These are phyloP conservation scores for Plenodomus lindquistii DNA, from an alignment of 2,329 filamentous ascomycete genomes.

Conservation along the genomic window DNA sequence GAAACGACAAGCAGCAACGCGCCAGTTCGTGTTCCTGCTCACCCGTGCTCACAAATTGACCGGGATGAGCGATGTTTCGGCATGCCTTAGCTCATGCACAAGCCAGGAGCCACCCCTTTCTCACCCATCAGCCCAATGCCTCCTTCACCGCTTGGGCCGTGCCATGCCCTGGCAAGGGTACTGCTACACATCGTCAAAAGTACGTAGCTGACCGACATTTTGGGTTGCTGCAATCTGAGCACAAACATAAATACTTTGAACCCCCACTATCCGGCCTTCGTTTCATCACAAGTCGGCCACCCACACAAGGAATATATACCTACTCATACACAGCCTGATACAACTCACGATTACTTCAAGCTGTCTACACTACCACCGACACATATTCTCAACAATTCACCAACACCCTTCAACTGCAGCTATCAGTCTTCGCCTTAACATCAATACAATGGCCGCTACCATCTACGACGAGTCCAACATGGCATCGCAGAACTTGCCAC, in stretches of 20 bases:
- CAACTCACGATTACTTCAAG: conserved; percentile 5
- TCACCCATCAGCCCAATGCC: conserved; percentile 44
- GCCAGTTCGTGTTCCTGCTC: conserved; percentile 43
- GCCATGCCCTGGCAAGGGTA: conserved; percentile 40
- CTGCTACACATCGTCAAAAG: conserved; percentile 47
- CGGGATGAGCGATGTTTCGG: conserved; percentile 45
- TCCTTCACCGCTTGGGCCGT: conserved; percentile 47
- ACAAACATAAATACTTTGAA: conserved; percentile 46
- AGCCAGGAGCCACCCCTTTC: conserved; percentile 46
- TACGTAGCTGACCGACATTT: conserved; percentile 48
- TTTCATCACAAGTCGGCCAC: conserved; percentile 39
- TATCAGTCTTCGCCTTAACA: conserved; percentile 9
- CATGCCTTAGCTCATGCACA: conserved; percentile 43
- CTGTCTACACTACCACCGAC: conserved; percentile 1
- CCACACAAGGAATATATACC: conserved; percentile 23
- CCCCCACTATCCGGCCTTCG: conserved; percentile 34
- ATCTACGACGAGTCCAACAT: conserved; percentile 45
- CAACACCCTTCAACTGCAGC: conserved; percentile 10
- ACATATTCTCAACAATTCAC: conserved; percentile 13
- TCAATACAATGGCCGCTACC: conserved; percentile 38
- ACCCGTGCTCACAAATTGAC: conserved; percentile 37
- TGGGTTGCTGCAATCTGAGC: conserved; percentile 41
- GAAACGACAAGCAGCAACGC: conserved; percentile 42
- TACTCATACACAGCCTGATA: conserved; percentile 9
- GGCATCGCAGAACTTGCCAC: conserved; percentile 49